Conservation (phyloP, 139 green algal genomes). For the Chloropicon primus region DNA sequence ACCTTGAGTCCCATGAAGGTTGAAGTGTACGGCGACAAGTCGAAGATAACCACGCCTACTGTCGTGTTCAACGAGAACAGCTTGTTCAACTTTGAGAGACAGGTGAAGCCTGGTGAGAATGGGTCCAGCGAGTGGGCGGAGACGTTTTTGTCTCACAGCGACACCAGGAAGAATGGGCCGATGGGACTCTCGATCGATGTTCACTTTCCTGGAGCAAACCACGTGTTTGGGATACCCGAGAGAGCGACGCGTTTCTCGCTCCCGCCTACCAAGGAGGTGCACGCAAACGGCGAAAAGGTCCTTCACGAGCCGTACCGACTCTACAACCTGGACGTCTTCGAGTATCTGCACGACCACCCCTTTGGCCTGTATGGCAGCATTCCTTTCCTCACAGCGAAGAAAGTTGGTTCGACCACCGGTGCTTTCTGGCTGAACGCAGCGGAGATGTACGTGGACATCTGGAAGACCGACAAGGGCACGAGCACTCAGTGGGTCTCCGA, state of each 20-base stretch:
- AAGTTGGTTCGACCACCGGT: constrained; percentile 44
- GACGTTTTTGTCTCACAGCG: constrained; percentile 70
- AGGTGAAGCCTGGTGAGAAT: constrained; percentile 37
- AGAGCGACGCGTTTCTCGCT: constrained; percentile 58
- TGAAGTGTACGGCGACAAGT: constrained; percentile 9
- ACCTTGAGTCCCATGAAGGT: not conserved
- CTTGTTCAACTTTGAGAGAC: constrained; percentile 72
- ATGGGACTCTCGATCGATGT: constrained; percentile 84
- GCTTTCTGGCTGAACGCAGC: constrained; percentile 93
- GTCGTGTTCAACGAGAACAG: constrained; percentile 57
- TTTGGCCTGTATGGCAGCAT: constrained; percentile 98
- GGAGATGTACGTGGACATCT: constrained; percentile 95
- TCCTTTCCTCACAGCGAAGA: constrained; percentile 74
- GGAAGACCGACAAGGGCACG: constrained; percentile 10
- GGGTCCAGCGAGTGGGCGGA: constrained; percentile 81
- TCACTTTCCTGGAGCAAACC: constrained; percentile 47
- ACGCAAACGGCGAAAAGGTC: constrained; percentile 2
- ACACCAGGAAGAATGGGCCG: constrained; percentile 77
- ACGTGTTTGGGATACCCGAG: constrained; percentile 94
- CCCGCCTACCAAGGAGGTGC: constrained; percentile 32
- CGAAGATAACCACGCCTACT: constrained; percentile 9
- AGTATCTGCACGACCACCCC: constrained; percentile 75
- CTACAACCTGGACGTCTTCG: constrained; percentile 99
- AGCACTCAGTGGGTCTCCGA: constrained; percentile 86
- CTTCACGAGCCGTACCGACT: constrained; percentile 81